A percentile compares a stretch with the other conserved stretches of the same genome.
These are phyloP conservation scores for Aspergillus alliaceus DNA, from an alignment of 2,329 filamentous ascomycete genomes.

Conservation along the genomic window DNA sequence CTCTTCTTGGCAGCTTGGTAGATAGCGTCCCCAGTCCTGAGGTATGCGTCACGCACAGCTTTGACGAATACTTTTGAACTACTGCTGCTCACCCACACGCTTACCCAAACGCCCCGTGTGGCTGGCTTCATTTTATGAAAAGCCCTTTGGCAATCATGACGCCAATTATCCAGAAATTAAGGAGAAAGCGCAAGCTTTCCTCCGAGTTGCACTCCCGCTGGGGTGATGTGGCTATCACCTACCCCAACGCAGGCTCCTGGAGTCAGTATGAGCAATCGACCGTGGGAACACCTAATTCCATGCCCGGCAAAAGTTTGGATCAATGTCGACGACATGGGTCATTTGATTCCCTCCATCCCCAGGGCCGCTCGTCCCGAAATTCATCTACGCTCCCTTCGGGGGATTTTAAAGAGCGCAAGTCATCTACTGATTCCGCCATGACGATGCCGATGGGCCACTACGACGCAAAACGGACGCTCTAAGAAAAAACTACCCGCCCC, in stretches of 20 bases:
- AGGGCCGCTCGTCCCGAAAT: conserved; percentile 4
- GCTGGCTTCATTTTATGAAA: conserved; percentile 24
- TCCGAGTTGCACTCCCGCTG: conserved; percentile 41
- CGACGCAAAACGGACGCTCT: conserved; percentile 25
- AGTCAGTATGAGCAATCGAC: conserved; percentile 37
- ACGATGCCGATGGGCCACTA: conserved; percentile 32
- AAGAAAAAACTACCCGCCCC: conserved; percentile 8
- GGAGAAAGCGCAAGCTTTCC: conserved; percentile 35
- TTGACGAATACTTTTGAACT: background rate
- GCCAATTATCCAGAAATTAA: conserved; percentile 31
- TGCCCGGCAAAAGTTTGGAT: conserved; percentile 7
- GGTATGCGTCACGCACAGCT: background rate
- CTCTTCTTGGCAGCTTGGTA: background rate
- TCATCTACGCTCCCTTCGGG: background rate
- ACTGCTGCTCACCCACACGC: conserved; percentile 6
- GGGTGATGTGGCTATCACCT: conserved; percentile 42
- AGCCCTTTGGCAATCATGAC: conserved; percentile 29
- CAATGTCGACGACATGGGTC: conserved; percentile 15
- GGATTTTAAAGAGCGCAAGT: conserved; percentile 2
- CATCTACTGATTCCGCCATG: conserved; percentile 15
- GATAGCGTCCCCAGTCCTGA: background rate
- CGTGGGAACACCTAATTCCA: conserved; percentile 9
- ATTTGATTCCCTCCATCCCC: conserved; percentile 9
- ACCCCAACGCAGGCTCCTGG: conserved; percentile 44
- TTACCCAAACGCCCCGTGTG: conserved; percentile 9